Evolutionary conservation across 805 yeast species (phyloP).

Genomic region (Nakazawaea ernobii): DNA sequence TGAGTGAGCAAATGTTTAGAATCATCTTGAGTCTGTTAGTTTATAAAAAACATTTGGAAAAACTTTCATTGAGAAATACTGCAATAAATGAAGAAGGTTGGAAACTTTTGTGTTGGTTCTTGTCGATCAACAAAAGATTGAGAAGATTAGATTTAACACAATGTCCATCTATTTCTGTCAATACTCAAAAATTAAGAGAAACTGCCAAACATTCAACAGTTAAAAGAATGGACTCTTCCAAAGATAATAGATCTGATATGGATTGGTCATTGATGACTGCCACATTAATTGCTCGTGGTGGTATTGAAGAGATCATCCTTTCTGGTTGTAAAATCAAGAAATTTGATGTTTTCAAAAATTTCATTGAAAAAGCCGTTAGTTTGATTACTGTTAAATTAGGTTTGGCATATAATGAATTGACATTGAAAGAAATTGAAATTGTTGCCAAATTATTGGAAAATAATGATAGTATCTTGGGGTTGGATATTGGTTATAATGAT

Average conservation of each 20-base stretch:
- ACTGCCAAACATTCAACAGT: conserved; percentile 10
- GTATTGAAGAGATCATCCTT: conserved; percentile 72
- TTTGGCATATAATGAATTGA: conserved; percentile 66
- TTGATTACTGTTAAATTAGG: conserved; percentile 61
- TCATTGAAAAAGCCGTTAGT: conserved; percentile 52
- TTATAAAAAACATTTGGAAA: conserved; percentile 60
- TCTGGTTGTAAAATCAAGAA: conserved; percentile 70
- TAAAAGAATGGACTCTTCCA: conserved; percentile 40
- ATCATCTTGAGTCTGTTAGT: conserved; percentile 66
- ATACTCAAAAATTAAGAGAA: conserved; percentile 32
- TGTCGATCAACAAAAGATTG: conserved; percentile 55
- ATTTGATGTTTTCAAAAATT: conserved; percentile 44
- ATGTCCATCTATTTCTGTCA: conserved; percentile 43
- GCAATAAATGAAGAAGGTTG: conserved; percentile 70
- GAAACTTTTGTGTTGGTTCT: conserved; percentile 71
- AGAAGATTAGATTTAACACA: conserved; percentile 68
- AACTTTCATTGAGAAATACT: conserved; percentile 73
- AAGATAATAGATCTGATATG: conserved; percentile 61
- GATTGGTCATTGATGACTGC: conserved; percentile 79
- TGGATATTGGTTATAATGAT: conserved; percentile 84
- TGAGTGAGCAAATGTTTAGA: conserved; percentile 72
- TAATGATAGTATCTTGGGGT: conserved; percentile 46
- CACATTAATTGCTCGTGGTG: conserved; percentile 62
- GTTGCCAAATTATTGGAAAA: conserved; percentile 53
- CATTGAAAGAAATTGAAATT: conserved; percentile 49